Base-by-base conservation (phyloP, 768 basidiomycete species). In the Psilocybe cubensis region DNA sequence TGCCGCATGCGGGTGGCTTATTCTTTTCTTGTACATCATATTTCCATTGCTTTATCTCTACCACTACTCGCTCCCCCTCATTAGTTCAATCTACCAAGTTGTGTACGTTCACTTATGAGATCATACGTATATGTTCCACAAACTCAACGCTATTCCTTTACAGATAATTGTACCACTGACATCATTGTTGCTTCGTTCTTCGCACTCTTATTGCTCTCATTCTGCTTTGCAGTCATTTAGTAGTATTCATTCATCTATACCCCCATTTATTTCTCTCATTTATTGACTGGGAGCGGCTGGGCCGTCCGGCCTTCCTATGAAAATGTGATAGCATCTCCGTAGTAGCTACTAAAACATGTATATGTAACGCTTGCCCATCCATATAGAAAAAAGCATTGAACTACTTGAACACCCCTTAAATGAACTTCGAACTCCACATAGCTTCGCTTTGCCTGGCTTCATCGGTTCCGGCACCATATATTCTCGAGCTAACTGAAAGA, bases 371-470 rank as follows among this genome's bases (percentile, higher is more conserved):
- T 29, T 28, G n/a, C 27, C 50, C 58, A 33, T 11, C 43, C 42
- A 60, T 48, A 55, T 52, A 55, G 59, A 60, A 29, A 20, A n/a
- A 33, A 33, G 33, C 38, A 47, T 46, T 49, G 33, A 51, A 58
- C 43, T 23, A 40, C 18, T n/a, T n/a, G n/a, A 25, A 21, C 21
- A 17, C 12, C 27, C 27, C 25, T 74, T 63, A 80, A 40, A 83
- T 78, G 63, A 82, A 76, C 65, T 78, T 81, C 14, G 81, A 82
- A 64, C 80, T 83, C 76, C 80, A 80, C 63, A 80, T 63, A 6
- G 81, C 82, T 60, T 83, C 82, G 46, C 75, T 74, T 57, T 80
- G 74, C 57, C 83, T 73, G 9, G 80, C 80, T 69, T 82, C 76
- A 29, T 80, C 78, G 59, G 76, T 78, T 61, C 79, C 80, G 48